Percentiles rank a stretch among this genome's conserved stretches.
Evolutionary conservation across 305 asterid genomes (phyloP).

Genomic region (Fraxinus sp.): DNA sequence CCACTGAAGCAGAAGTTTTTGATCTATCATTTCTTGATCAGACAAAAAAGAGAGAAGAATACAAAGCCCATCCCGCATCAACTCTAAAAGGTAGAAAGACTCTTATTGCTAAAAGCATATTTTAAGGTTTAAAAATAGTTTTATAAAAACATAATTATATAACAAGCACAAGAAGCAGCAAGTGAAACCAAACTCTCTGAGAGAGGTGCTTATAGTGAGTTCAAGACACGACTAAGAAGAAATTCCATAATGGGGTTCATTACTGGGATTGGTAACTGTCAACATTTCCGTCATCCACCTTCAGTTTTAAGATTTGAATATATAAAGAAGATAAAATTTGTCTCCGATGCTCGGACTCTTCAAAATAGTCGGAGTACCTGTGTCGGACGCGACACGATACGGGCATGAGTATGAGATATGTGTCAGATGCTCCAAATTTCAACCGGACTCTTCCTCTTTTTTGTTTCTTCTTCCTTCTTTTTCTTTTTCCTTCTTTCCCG

Average conservation of each 20-base stretch:
- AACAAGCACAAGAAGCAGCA: not conserved
- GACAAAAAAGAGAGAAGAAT: constrained; percentile 4
- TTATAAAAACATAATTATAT: not conserved
- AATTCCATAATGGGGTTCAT: not conserved
- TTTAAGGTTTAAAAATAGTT: not conserved
- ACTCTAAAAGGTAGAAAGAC: constrained; percentile 1
- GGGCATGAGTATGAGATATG: too few relatives aligned
- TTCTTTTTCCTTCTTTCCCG: too few relatives aligned
- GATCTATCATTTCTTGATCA: not conserved
- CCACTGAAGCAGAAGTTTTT: not conserved
- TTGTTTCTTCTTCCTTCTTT: too few relatives aligned
- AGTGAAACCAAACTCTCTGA: not conserved
- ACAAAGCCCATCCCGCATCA: not conserved
- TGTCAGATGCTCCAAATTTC: too few relatives aligned
- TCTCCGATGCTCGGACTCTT: too few relatives aligned
- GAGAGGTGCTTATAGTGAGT: not conserved
- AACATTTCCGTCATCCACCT: not conserved
- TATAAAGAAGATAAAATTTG: not conserved
- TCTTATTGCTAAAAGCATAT: not conserved
- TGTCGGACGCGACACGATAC: too few relatives aligned
- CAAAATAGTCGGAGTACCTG: too few relatives aligned
- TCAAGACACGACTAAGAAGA: not conserved
- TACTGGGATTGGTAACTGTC: not conserved
- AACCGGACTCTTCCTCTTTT: too few relatives aligned
- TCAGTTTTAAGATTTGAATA: not conserved